Conservation (phyloP, 306 rosid species). For the Astragalus glycyphyllos region DNA sequence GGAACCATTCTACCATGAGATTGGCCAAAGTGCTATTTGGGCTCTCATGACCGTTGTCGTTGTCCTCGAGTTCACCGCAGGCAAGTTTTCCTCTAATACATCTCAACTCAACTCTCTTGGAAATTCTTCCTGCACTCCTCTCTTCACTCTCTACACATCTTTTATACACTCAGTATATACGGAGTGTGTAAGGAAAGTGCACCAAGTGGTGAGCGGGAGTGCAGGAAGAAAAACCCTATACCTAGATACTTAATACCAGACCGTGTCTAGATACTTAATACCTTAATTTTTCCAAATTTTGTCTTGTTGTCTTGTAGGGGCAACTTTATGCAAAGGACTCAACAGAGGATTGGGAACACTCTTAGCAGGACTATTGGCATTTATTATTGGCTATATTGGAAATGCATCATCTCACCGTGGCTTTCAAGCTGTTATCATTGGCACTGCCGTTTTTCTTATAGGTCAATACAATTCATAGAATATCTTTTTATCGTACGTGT, state of each 20-base stretch:
- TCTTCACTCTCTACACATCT: too few relatives aligned
- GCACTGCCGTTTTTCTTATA: conserved; percentile 75
- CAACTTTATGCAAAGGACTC: conserved; percentile 95
- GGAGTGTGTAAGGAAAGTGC: too few relatives aligned
- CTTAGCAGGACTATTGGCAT: conserved; percentile 81
- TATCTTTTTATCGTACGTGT: too few relatives aligned
- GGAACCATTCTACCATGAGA: conserved; percentile 67
- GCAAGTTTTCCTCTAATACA: conserved; percentile 42
- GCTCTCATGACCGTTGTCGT: conserved; percentile 98
- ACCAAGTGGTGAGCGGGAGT: too few relatives aligned
- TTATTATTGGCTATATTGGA: conserved; percentile 67
- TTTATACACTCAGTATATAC: too few relatives aligned
- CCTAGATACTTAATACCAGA: too few relatives aligned
- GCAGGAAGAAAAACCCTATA: too few relatives aligned
- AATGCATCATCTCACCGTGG: conserved; percentile 47
- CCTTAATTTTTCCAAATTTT: conserved; percentile 13
- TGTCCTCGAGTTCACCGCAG: conserved; percentile 95
- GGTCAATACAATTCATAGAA: conserved; percentile 51
- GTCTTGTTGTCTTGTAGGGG: conserved; percentile 58
- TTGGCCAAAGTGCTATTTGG: conserved; percentile 88
- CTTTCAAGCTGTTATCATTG: conserved; percentile 72
- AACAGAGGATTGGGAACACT: conserved; percentile 95
- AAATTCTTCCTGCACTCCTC: too few relatives aligned
- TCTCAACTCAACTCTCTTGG: not conserved
- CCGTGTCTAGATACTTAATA: too few relatives aligned